phyloP scores from a whole-genome alignment of 208 protist genomes.

The Trypanosoma rangeli region DNA sequence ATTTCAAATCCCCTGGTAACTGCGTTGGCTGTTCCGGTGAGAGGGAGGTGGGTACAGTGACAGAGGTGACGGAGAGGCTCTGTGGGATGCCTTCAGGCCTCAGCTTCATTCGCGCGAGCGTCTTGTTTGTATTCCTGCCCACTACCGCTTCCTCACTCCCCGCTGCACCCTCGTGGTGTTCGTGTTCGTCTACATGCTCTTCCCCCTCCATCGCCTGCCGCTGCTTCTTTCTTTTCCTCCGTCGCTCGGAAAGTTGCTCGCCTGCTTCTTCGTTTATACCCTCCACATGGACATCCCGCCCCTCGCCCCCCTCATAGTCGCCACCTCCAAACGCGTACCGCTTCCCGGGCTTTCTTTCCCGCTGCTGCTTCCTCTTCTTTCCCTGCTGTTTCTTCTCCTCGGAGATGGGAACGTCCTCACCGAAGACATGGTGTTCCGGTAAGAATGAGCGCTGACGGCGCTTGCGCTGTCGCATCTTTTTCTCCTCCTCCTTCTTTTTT shows the following conservation, averaged over 20 bases:
- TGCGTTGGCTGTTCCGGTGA: not conserved
- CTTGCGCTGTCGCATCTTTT: not conserved
- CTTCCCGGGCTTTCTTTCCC: not conserved
- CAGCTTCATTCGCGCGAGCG: not conserved
- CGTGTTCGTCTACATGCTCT: not conserved
- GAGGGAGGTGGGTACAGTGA: not conserved
- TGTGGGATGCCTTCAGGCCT: not conserved
- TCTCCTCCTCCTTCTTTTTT: conserved; percentile 12
- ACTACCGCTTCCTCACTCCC: not conserved
- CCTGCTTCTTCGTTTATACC: conserved; percentile 13
- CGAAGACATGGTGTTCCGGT: conserved; percentile 7
- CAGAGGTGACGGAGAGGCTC: not conserved
- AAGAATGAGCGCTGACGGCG: conserved; percentile 25
- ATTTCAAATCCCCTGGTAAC: not conserved
- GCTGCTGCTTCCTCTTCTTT: conserved; percentile 1
- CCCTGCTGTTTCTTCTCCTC: conserved; percentile 7
- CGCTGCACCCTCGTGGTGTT: not conserved
- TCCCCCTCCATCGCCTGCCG: not conserved
- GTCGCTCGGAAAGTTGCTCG: not conserved
- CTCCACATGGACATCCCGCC: not conserved
- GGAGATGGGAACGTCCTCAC: not conserved
- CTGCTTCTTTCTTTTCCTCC: not conserved
- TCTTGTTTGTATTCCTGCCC: conserved; percentile 22
- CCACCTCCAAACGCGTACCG: not conserved
- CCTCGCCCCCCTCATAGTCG: not conserved